Evolutionary conservation across 2,329 filamentous ascomycete genomes (phyloP), one percentile per base, ranked within the genome.

Genomic region (Metarhizium album): DNA sequence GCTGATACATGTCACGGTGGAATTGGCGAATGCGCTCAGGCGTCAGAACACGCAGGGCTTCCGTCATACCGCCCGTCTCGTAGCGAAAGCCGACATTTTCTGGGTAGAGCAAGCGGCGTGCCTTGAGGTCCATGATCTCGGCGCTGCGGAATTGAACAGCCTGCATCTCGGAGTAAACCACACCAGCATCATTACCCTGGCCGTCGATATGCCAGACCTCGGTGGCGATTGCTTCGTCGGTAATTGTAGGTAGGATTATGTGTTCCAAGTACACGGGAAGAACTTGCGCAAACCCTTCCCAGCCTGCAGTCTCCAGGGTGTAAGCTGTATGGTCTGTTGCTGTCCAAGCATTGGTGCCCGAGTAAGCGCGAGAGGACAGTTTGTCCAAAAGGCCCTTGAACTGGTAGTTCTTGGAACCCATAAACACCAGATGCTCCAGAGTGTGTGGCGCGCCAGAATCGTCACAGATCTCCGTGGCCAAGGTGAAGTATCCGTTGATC

Each of bases 131-230:
- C 79, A 97, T 95, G 52, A 97, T 80, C 65, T 95, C 89, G 7
- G 77, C 74, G 57, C 86, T 83, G 48, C 82, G 84, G 63, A 95
- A 95, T 64, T 97, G 87, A 2, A 95, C 83, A 23, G 84, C 93
- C 69, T 98, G 93, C 93, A 98, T 98, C 69, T 98, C 93, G 0
- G 91, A 96, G 69, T 98, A 98, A 8, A 98, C 93, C 1, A 96
- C 90, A 55, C 90, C 93, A 42, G 93, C 93, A 75, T 98, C 93
- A 56, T 97, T 86, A 51, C 93, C 93, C 58, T 87, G 82, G 16
- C 89, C 91, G 63, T 98, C 89, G 50, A 98, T 80, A 65, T 98
- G 93, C 71, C 95, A 90, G 2, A 98, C 93, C 67, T 98, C 93
- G 2, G 93, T 98, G 57, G 91, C 85, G 64, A 94, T 96, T 11